A percentile compares a stretch with the other conserved stretches of the same genome.
Conservation (phyloP, 805 yeast species). For the Candida suzukii region DNA sequence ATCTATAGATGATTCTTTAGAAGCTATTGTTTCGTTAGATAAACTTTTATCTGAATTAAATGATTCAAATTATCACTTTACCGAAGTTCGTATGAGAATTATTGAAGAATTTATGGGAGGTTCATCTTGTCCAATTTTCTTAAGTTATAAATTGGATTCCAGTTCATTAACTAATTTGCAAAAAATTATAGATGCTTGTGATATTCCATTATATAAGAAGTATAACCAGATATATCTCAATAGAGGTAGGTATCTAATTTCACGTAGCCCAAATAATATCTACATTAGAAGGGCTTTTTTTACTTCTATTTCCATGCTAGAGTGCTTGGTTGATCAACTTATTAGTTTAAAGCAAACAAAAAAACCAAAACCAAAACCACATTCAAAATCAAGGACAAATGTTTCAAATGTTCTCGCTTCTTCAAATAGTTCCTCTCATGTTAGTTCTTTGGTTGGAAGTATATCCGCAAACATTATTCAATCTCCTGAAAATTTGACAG, state of each 20-base stretch:
- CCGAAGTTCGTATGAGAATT: slow-evolving; percentile 20
- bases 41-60: slow-evolving; percentile 13
- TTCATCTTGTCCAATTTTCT: background rate
- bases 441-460: background rate
- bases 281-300: background rate
- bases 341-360: slow-evolving; percentile 22
- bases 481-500: slow-evolving; percentile 26
- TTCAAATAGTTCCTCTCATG: background rate
- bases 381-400: slow-evolving; percentile 3
- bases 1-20: slow-evolving; percentile 4
- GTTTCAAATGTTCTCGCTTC: slow-evolving; percentile 8
- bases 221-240: slow-evolving; percentile 2
- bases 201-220: slow-evolving; percentile 13
- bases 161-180: slow-evolving; percentile 5
- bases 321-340: slow-evolving; percentile 36
- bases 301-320: slow-evolving; percentile 31
- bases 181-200: slow-evolving; percentile 20
- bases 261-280: background rate
- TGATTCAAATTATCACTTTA: slow-evolving; percentile 14
- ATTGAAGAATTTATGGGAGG: slow-evolving; percentile 9
- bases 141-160: background rate
- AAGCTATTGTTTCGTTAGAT: slow-evolving; percentile 14
- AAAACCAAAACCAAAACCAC: slow-evolving; percentile 9
- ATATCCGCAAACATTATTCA: background rate
- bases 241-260: too few relatives aligned